Evolutionary conservation across 257 asterid genomes (phyloP).

Genomic region (Avicennia marina): DNA sequence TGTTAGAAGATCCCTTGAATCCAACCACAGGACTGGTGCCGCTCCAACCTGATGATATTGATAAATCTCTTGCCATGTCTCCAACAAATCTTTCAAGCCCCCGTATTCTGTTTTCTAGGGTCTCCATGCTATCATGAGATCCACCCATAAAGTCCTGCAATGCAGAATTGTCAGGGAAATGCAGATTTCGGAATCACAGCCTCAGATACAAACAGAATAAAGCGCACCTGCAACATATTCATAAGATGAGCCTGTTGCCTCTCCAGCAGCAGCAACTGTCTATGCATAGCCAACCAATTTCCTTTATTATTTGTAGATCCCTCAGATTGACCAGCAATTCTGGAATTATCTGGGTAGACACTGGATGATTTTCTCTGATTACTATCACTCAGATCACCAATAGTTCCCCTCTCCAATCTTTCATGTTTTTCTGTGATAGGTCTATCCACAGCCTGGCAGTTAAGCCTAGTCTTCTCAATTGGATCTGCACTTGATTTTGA

Average conservation of each 20-base stretch:
- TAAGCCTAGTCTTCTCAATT: conserved; percentile 37
- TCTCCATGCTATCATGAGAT: conserved; percentile 92
- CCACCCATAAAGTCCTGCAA: conserved; percentile 97
- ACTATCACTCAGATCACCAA: conserved; percentile 39
- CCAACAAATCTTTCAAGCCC: conserved; percentile 98
- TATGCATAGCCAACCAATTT: conserved; percentile 86
- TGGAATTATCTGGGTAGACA: conserved; percentile 41
- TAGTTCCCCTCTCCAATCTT: conserved; percentile 40
- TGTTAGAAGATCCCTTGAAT: conserved; percentile 64
- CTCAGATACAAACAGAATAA: conserved; percentile 10
- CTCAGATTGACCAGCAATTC: conserved; percentile 58
- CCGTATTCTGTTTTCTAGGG: conserved; percentile 86
- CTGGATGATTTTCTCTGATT: conserved; percentile 55
- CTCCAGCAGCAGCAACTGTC: conserved; percentile 80
- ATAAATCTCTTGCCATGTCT: conserved; percentile 91
- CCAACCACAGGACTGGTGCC: conserved; percentile 48
- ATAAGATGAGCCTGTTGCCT: conserved; percentile 90
- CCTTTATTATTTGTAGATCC: conserved; percentile 66
- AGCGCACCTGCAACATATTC: conserved; percentile 85
- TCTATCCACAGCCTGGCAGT: conserved; percentile 41
- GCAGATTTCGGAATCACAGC: conserved; percentile 12
- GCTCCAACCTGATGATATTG: conserved; percentile 79
- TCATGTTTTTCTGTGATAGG: conserved; percentile 24
- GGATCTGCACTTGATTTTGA: conserved; percentile 40
- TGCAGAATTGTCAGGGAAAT: conserved; percentile 18